Evolutionary conservation across 257 asterid genomes (phyloP).

Genomic region (Plantago ovata): DNA sequence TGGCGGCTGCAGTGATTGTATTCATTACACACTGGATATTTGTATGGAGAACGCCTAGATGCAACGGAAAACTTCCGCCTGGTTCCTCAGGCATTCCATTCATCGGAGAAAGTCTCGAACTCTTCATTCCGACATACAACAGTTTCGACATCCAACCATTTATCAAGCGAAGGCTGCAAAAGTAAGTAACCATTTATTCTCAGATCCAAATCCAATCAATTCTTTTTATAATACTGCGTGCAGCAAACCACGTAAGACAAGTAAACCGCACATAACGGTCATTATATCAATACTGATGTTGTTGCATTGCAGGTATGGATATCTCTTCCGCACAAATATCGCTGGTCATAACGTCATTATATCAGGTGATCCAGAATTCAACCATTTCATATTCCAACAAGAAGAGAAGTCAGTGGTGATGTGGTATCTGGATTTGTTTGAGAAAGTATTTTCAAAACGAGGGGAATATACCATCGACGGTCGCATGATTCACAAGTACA

Average conservation of each 20-base stretch:
- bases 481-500: conserved; percentile 10
- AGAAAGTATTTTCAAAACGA: neutral
- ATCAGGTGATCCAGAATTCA: conserved; percentile 17
- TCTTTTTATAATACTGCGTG: too few species aligned
- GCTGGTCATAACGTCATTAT: conserved; percentile 7
- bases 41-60: conserved; percentile 20
- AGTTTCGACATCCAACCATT: conserved; percentile 24
- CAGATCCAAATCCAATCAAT: too few species aligned
- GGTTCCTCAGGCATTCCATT: conserved; percentile 33
- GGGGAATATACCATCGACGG: neutral
- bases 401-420: conserved; percentile 14
- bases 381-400: conserved; percentile 9
- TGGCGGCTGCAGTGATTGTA: too few species aligned
- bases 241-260: too few species aligned
- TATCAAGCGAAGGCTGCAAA: conserved; percentile 23
- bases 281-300: neutral
- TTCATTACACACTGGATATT: too few species aligned
- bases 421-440: conserved; percentile 14
- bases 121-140: conserved; percentile 16
- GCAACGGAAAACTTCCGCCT: conserved; percentile 26
- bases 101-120: conserved; percentile 25
- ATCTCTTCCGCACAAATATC: conserved; percentile 10
- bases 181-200: conserved; percentile 6
- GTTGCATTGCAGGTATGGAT: conserved; percentile 12
- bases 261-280: too few species aligned